Base-by-base conservation (phyloP, 192 early-diverging fungal species). In the Dimargaris xerosporica region DNA sequence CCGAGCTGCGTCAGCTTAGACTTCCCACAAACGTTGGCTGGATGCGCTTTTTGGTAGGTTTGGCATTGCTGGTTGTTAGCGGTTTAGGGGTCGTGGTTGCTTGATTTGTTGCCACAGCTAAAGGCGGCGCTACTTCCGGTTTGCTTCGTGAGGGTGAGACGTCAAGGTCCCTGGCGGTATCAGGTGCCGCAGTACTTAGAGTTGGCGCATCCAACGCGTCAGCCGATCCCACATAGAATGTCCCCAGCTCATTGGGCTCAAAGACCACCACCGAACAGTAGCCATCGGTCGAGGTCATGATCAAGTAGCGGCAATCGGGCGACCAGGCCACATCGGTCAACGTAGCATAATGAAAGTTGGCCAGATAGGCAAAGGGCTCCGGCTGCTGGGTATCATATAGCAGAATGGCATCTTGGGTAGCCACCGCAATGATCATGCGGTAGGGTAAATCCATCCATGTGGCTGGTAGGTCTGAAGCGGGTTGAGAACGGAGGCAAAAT, bases 291-390 rank as follows among this genome's bases (percentile, higher is more conserved):
- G 56, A 59, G 10, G 56, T 59, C 56, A 59, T 29, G 31, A 59
- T 15, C 23, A 59, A 59, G 23, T 42, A 41, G 3, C 56, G 56
- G 41, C 41, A 16, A 23, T 59, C 39, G 13, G 56, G 16, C 26
- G 56, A 59, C 56, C 92, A 95, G 21, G 91, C 72, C 50, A 94
- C 63, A 70, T 98, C 94, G 11, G 92, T 91, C 44, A 95, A 74
- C 2, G 90, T 83, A 17, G 91, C 85, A 70, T 88, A 94, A 69
- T 98, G 94, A 61, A 95, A 73, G 30, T 89, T 86, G 19, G 80
- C 72, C 54, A 93, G 65, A 31, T 84, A 69, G 17, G 82, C 89
- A 6, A 93, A 75, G 1, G 94, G 86, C 5, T 41, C 64, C 0
- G 48, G 51, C 59, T 82, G 77, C 62, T 87, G 78, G 59, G 94